Percentiles rank a stretch among this genome's conserved stretches.
phyloP scores from a whole-genome alignment of 1,139 yeast genomes.

The Scheffersomyces stambukii region DNA sequence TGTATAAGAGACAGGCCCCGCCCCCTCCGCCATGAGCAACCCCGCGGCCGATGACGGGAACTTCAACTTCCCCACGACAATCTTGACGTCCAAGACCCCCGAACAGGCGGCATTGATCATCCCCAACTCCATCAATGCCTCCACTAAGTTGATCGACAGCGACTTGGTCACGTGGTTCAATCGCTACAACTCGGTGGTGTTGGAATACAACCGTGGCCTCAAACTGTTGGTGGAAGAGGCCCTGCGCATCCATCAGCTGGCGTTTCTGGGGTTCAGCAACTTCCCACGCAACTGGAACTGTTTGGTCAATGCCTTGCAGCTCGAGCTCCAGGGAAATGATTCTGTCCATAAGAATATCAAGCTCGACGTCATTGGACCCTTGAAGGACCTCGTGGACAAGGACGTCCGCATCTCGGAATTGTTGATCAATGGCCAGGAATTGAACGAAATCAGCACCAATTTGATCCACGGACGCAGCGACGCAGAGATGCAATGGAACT shows the following conservation, averaged over 20 bases:
- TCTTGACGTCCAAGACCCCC: constrained; percentile 42
- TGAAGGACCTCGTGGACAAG: constrained; percentile 48
- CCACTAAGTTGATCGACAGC: constrained; percentile 18
- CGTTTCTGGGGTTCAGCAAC: constrained; percentile 48
- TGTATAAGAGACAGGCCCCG: neutral
- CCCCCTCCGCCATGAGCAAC: no score
- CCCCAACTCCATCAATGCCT: constrained; percentile 28
- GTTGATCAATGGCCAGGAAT: constrained; percentile 38
- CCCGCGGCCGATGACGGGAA: constrained; percentile 1
- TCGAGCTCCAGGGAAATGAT: constrained; percentile 52
- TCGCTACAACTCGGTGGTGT: constrained; percentile 45
- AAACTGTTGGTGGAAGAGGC: constrained; percentile 37
- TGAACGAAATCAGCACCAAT: constrained; percentile 29
- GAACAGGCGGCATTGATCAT: constrained; percentile 39
- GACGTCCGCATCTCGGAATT: constrained; percentile 49
- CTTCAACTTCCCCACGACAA: constrained; percentile 34
- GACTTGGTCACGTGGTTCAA: constrained; percentile 54
- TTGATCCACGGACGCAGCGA: constrained; percentile 17
- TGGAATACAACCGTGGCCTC: constrained; percentile 48
- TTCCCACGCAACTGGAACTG: constrained; percentile 55
- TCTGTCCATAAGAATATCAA: constrained; percentile 49
- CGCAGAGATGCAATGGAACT: constrained; percentile 59
- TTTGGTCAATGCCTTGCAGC: constrained; percentile 46
- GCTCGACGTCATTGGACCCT: constrained; percentile 52
- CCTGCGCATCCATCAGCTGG: constrained; percentile 12